A percentile compares a stretch with the other conserved stretches of the same genome.
These are phyloP conservation scores for Salinomyces thailandicus DNA, from an alignment of 2,329 filamentous ascomycete species.

Conservation along the genomic window DNA sequence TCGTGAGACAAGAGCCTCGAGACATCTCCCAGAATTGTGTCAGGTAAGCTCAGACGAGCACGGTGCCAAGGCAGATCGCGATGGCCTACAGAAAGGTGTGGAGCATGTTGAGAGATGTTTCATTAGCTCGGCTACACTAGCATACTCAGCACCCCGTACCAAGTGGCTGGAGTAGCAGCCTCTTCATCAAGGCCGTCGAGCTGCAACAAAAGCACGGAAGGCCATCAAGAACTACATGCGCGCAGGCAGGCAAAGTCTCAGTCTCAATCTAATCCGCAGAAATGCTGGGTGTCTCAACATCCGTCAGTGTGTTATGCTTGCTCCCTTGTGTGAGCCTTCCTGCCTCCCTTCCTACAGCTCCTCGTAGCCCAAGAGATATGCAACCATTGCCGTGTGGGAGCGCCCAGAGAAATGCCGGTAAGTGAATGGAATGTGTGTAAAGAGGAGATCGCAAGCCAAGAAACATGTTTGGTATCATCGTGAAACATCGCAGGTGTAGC, in stretches of 20 bases:
- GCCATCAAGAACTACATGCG: not conserved
- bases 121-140: conserved; percentile 2
- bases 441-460: conserved; percentile 2
- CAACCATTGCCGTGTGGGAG: not conserved
- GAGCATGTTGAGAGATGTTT: too few species aligned
- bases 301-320: not conserved
- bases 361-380: not conserved
- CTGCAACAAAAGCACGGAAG: not conserved
- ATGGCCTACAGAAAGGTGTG: too few species aligned
- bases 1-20: too few species aligned
- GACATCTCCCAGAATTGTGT: too few species aligned
- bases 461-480: conserved; percentile 8
- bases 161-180: not conserved
- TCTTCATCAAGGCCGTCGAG: not conserved
- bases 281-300: not conserved
- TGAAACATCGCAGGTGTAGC: conserved; percentile 7
- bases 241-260: too few species aligned
- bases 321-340: not conserved
- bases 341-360: not conserved
- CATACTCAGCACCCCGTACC: not conserved
- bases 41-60: too few species aligned
- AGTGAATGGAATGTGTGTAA: conserved; percentile 4
- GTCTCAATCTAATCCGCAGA: conserved; percentile 1
- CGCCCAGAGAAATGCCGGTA: conserved; percentile 1
- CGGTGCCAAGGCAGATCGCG: too few species aligned